These are phyloP conservation scores for Colletotrichum spaethianum DNA, from an alignment of 2,329 filamentous ascomycete species.

Conservation along the genomic window DNA sequence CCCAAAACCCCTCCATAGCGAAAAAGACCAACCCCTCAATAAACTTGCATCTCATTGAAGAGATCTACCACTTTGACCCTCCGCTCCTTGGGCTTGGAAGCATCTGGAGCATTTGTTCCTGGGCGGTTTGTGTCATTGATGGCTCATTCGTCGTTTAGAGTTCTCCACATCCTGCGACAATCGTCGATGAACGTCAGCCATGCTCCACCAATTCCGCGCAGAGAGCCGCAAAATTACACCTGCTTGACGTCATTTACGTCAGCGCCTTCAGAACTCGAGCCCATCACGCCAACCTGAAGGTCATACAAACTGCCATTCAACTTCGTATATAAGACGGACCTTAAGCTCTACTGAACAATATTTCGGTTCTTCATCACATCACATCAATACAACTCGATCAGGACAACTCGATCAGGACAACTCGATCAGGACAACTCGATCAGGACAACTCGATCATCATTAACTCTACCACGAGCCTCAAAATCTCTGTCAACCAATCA, in stretches of 20 bases:
- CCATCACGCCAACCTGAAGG: background rate
- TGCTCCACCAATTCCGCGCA: slow-evolving; percentile 34
- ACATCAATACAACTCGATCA: background rate
- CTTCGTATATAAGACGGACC: slow-evolving; percentile 21
- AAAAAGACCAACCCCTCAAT: slow-evolving; percentile 11
- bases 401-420: background rate
- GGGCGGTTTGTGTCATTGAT: slow-evolving; percentile 36
- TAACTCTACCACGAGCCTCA: background rate
- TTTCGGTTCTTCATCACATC: slow-evolving; percentile 4
- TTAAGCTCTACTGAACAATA: background rate
- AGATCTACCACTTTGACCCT: slow-evolving; percentile 7
- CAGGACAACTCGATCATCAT: background rate
- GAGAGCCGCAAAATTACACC: slow-evolving; percentile 37
- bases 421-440: background rate
- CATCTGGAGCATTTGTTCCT: slow-evolving; percentile 28
- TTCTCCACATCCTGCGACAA: slow-evolving; percentile 33
- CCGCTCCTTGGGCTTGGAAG: background rate
- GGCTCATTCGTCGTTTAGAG: slow-evolving; percentile 24
- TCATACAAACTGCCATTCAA: background rate
- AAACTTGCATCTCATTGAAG: slow-evolving; percentile 24
- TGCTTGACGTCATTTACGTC: slow-evolving; percentile 44
- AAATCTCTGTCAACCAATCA: background rate
- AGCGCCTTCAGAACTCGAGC: slow-evolving; percentile 17
- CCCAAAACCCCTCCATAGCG: background rate
- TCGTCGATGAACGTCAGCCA: slow-evolving; percentile 31